Conservation (phyloP, 2,329 filamentous ascomycete species). For the Botrytis fabae region DNA sequence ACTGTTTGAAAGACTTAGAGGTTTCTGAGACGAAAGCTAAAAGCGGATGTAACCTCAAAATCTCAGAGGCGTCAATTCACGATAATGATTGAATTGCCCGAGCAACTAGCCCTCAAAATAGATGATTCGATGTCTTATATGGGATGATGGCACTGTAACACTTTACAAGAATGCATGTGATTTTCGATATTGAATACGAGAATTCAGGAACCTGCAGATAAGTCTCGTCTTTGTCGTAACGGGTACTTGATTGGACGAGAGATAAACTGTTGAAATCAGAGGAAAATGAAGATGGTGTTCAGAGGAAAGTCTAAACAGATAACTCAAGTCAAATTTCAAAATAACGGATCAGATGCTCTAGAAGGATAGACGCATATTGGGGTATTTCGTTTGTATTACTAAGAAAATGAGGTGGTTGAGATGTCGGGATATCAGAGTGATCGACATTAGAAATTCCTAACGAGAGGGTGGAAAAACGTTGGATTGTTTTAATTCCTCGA, state of each 20-base stretch:
- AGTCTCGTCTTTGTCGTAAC: background rate
- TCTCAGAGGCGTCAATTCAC: constrained; percentile 4
- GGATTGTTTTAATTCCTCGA: background rate
- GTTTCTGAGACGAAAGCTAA: background rate
- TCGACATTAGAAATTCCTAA: background rate
- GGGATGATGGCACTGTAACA: constrained; percentile 12
- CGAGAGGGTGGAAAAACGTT: background rate
- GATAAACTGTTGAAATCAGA: background rate
- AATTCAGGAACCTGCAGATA: constrained; percentile 3
- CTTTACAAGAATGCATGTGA: constrained; percentile 6
- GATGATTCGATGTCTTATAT: constrained; percentile 2
- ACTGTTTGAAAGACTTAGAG: background rate
- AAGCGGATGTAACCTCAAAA: constrained; percentile 13
- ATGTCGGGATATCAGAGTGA: background rate
- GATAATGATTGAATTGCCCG: constrained; percentile 19
- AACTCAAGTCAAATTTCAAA: background rate
- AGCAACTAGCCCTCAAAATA: constrained; percentile 3
- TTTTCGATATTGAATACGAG: constrained; percentile 7
- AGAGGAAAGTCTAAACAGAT: background rate
- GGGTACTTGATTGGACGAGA: background rate
- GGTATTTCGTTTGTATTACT: background rate
- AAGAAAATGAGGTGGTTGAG: constrained; percentile 7
- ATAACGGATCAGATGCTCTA: background rate
- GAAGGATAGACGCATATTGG: background rate
- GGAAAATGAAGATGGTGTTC: background rate